phyloP scores from a whole-genome alignment of 805 yeast genomes.

The Candida coleopterorum region DNA sequence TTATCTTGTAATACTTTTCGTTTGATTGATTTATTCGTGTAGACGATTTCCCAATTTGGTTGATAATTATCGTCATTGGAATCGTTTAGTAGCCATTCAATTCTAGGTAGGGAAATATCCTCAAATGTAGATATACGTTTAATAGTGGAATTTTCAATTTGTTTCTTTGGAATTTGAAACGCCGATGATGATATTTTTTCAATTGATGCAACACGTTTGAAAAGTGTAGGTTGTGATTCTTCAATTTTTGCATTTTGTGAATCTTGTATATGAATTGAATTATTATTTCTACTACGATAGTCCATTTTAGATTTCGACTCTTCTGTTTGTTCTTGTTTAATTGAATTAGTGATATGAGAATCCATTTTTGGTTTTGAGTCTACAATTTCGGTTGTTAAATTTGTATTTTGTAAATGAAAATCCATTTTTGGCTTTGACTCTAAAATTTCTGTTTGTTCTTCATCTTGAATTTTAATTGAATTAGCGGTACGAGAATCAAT shows the following conservation, averaged over 20 bases:
- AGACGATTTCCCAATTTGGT: constrained; percentile 3
- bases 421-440: too few relatives aligned
- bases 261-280: not conserved
- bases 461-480: too few relatives aligned
- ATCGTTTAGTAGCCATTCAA: not conserved
- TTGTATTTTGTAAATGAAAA: too few relatives aligned
- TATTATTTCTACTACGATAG: too few relatives aligned
- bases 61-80: not conserved
- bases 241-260: not conserved
- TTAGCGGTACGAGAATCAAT: too few relatives aligned
- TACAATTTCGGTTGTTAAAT: not conserved
- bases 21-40: not conserved
- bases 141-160: not conserved
- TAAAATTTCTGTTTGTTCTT: not conserved
- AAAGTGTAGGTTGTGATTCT: too few relatives aligned
- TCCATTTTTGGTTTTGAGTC: too few relatives aligned
- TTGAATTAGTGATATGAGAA: too few relatives aligned
- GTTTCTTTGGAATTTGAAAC: not conserved
- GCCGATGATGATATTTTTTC: not conserved
- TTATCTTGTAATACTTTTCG: not conserved
- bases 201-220: not conserved
- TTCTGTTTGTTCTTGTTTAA: too few relatives aligned
- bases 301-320: too few relatives aligned
- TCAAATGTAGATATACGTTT: constrained; percentile 2
- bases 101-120: constrained; percentile 1